These are phyloP conservation scores for Penicillium sp. DNA, from an alignment of 2,329 filamentous ascomycete genomes.

Conservation along the genomic window DNA sequence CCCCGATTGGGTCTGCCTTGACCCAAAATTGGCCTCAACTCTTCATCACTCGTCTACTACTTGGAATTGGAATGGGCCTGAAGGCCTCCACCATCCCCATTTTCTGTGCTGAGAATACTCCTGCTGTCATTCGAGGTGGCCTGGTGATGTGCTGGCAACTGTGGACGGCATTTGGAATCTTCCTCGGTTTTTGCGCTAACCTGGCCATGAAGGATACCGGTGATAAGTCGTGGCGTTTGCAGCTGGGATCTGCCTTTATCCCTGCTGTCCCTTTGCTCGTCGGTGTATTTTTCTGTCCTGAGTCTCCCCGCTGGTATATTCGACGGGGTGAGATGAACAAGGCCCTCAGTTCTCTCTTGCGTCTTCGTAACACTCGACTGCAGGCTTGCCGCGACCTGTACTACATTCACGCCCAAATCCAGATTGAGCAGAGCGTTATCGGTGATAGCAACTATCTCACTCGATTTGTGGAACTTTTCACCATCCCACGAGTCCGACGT, in stretches of 20 bases:
- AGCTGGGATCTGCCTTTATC: slow-evolving; percentile 65
- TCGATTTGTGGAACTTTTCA: slow-evolving; percentile 58
- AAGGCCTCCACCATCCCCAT: slow-evolving; percentile 58
- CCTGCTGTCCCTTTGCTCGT: slow-evolving; percentile 62
- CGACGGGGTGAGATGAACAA: slow-evolving; percentile 64
- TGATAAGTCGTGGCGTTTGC: slow-evolving; percentile 62
- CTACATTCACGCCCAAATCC: slow-evolving; percentile 52
- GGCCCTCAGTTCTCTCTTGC: slow-evolving; percentile 60
- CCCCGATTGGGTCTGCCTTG: slow-evolving; percentile 66
- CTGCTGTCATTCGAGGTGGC: slow-evolving; percentile 56
- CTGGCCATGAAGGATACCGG: slow-evolving; percentile 62
- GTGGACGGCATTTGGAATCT: slow-evolving; percentile 63
- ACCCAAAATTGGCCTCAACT: slow-evolving; percentile 62
- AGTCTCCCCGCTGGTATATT: slow-evolving; percentile 67
- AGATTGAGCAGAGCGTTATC: slow-evolving; percentile 45
- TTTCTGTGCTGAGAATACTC: slow-evolving; percentile 58
- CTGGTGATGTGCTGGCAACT: slow-evolving; percentile 58
- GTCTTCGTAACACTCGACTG: slow-evolving; percentile 58
- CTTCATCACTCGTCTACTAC: slow-evolving; percentile 56
- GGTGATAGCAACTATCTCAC: slow-evolving; percentile 58
- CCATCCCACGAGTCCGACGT: slow-evolving; percentile 49
- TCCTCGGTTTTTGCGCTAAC: slow-evolving; percentile 66
- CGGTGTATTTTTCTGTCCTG: slow-evolving; percentile 62
- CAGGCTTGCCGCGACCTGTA: slow-evolving; percentile 60
- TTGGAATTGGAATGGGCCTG: slow-evolving; percentile 64